Evolutionary conservation across 495 filamentous ascomycete species (phyloP), one percentile per base, ranked within the genome.

Genomic region (Neurospora hispaniola): DNA sequence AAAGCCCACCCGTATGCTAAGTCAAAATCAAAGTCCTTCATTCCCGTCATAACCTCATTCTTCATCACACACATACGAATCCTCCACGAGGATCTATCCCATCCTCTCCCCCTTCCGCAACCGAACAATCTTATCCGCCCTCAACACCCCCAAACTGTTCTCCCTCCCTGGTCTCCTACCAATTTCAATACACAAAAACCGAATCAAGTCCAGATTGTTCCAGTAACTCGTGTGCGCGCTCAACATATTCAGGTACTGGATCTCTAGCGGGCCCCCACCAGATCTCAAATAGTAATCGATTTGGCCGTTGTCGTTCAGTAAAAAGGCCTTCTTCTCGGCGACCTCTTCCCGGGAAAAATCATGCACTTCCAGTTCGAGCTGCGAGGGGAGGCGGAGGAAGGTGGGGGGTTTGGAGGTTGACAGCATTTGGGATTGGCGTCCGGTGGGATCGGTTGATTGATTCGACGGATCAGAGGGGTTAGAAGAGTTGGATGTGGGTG

Each of bases 181-280:
- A 76, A 95, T 88, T 82, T 99, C 96, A 46, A 93, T 81, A 23
- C 97, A 95, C 70, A 98, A 78, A 78, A 98, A 90, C 44, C 94
- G 82, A 35, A 96, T 89, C 81, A 98, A 93, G 79, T 98, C 96
- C 72, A 86, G 85, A 75, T 90, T 89, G 11, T 87, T 87, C 96
- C 96, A 98, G 77, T 99, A 99, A 74, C 91, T 93, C 72, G 92
- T 94, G 81, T 99, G 96, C n/a, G 96, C 96, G 72, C 93, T 92
- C 73, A 99, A 81, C 95, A 99, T 99, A 75, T 96, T 97, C 5
- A 98, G 80, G 79, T 99, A 99, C 84, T 98, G 94, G 70, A 97
- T 92, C 81, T 96, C 94, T 39, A 98, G 84, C 5, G 94, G 87
- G 0, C 95, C 93, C 27, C 91, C 89, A 0, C 92, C 92, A 59